phyloP scores from a whole-genome alignment of 352 stramenopile genomes.

The Globisporangium carolinianum region DNA sequence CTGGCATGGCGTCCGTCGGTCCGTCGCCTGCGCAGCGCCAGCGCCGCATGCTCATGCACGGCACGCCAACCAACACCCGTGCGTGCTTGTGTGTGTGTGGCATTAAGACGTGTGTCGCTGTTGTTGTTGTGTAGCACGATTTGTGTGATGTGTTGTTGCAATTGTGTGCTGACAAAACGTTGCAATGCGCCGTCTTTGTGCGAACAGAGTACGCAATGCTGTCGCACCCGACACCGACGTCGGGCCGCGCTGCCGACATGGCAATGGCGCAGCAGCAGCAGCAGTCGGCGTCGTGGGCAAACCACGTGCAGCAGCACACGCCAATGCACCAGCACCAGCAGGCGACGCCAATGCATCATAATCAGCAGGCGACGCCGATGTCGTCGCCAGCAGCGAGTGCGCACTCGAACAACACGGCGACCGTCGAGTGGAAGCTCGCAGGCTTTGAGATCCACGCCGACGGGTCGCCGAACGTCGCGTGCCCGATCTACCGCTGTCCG shows the following conservation, averaged over 20 bases:
- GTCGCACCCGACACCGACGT: slow-evolving; percentile 4
- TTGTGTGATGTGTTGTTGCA: too few relatives aligned
- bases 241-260: slow-evolving; percentile 10
- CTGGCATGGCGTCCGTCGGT: not conserved
- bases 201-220: slow-evolving; percentile 8
- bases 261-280: slow-evolving; percentile 6
- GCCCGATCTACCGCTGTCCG: slow-evolving; percentile 73
- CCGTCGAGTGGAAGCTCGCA: slow-evolving; percentile 65
- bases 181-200: too few relatives aligned
- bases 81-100: too few relatives aligned
- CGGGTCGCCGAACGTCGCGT: slow-evolving; percentile 52
- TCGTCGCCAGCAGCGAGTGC: slow-evolving; percentile 16
- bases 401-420: slow-evolving; percentile 6
- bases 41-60: slow-evolving; percentile 11
- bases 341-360: not conserved
- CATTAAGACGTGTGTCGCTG: too few relatives aligned
- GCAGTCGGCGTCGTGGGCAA: slow-evolving; percentile 5
- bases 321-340: slow-evolving; percentile 13
- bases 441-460: slow-evolving; percentile 77
- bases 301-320: slow-evolving; percentile 2
- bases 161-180: too few relatives aligned
- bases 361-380: slow-evolving; percentile 9
- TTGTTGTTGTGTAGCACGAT: too few relatives aligned
- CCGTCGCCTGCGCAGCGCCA: slow-evolving; percentile 15
- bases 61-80: slow-evolving; percentile 12